Evolutionary conservation across 2,329 filamentous ascomycete genomes (phyloP).

Genomic region (Alternaria sp.): DNA sequence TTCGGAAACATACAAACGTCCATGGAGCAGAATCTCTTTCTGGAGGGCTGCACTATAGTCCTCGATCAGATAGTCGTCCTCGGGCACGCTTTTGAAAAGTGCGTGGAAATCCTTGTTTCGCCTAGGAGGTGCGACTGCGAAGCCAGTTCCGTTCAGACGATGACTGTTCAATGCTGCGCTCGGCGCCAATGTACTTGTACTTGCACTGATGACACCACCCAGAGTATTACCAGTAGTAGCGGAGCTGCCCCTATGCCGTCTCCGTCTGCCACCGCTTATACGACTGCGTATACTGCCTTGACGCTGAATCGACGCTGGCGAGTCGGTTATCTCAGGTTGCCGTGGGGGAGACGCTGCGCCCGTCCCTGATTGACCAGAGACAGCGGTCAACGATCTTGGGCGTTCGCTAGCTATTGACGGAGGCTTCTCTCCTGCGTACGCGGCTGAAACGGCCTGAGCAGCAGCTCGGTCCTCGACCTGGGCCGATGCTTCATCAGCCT

Average conservation of each 20-base stretch:
- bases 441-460: slow-evolving; percentile 66
- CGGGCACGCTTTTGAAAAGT: slow-evolving; percentile 93
- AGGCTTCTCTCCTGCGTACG: slow-evolving; percentile 59
- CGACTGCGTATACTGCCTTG: slow-evolving; percentile 60
- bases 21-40: slow-evolving; percentile 92
- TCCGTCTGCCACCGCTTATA: slow-evolving; percentile 59
- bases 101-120: slow-evolving; percentile 94
- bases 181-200: slow-evolving; percentile 71
- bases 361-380: slow-evolving; percentile 38
- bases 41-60: slow-evolving; percentile 98
- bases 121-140: slow-evolving; percentile 95
- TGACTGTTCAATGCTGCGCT: slow-evolving; percentile 67
- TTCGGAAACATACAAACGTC: slow-evolving; percentile 93
- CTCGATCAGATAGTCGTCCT: slow-evolving; percentile 97
- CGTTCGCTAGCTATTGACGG: slow-evolving; percentile 41
- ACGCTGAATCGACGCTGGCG: slow-evolving; percentile 60
- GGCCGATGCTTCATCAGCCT: slow-evolving; percentile 61
- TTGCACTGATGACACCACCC: slow-evolving; percentile 74
- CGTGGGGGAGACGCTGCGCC: slow-evolving; percentile 61
- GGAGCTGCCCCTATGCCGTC: slow-evolving; percentile 84
- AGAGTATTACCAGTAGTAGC: slow-evolving; percentile 69
- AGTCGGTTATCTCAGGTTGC: slow-evolving; percentile 70
- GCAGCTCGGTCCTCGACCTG: slow-evolving; percentile 66
- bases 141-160: slow-evolving; percentile 90
- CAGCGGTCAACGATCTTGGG: slow-evolving; percentile 49